Conservation (phyloP, 1,284 basidiomycete species). For the Sanghuangporus sanghuang region DNA sequence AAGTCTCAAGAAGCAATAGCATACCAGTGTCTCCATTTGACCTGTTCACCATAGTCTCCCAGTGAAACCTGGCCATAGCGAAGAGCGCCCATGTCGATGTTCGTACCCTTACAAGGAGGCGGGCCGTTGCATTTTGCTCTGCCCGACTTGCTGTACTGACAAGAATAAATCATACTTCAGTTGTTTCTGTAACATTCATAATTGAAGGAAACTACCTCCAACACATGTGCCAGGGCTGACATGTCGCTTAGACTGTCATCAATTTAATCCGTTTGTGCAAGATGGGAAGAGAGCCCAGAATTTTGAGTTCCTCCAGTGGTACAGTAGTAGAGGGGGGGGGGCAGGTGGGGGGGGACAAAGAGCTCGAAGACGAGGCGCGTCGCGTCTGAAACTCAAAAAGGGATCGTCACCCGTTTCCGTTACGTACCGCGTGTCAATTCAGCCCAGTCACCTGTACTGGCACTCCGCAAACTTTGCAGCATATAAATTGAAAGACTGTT, state of each 20-base stretch:
- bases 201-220: constrained; percentile 8
- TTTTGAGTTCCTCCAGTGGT: not conserved
- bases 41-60: constrained; percentile 50
- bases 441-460: not conserved
- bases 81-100: constrained; percentile 49
- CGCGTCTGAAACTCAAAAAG: not conserved
- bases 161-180: not conserved
- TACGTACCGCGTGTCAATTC: not conserved
- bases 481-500: no score
- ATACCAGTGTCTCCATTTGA: constrained; percentile 74
- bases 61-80: constrained; percentile 52
- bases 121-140: constrained; percentile 64
- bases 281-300: not conserved
- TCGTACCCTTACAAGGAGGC: constrained; percentile 50
- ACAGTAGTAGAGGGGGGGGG: not conserved
- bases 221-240: constrained; percentile 8
- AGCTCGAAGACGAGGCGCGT: not conserved
- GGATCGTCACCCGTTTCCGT: not conserved
- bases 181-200: not conserved
- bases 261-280: not conserved
- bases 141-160: constrained; percentile 65
- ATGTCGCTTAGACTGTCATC: not conserved
- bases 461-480: no score
- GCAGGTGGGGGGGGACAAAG: not conserved
- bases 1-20: constrained; percentile 2